Base-by-base conservation (phyloP, 306 rosid genomes). In the Gastrolobium villosum region DNA sequence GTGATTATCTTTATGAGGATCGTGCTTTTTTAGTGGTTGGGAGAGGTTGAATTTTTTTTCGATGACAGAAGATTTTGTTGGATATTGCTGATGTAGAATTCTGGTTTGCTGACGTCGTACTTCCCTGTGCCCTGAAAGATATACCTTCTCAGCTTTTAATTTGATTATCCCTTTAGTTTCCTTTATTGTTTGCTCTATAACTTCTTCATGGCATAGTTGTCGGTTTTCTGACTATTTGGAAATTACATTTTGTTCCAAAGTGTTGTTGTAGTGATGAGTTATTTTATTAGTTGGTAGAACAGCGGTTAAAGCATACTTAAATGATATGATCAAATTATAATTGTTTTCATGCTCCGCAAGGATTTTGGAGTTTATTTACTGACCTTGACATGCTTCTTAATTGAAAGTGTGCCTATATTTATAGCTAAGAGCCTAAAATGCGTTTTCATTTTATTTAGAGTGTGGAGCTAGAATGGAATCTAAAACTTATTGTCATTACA, bases 1-100 rank as follows among this genome's bases (percentile, higher is more conserved):
- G 68, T 37, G 70, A 74, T 46, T 66, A 26, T 34, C 30, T 46
- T 52, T 57, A 14, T 62, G 32, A 32, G 49, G 9, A 43, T 52
- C 44, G 15, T 52, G n/a, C 60, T 14, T 46, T 63, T 30, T 26
- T 54, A 61, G 37, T 46, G 71, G 10, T 35, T 59, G 64, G 6
- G 71, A 13, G 43, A 7, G 57, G 28, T 45, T 61, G 64, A 32
- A 7, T 31, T 63, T n/a, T 80, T 50, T 44, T 76, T 70, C 64
- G 70, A 65, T 72, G 52, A 53, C 83, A 4, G 53, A 31, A 32
- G 13, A n/a, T 40, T 74, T 81, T 76, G 59, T 57, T 10, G 39
- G 76, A 56, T 43, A 55, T 28, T 44, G 55, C 71, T 59, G 77
- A 40, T 35, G 55, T 76, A 39, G 70, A 57, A 36, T 57, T 78